Evolutionary conservation across 2,329 filamentous ascomycete species (phyloP).

Genomic region (Trichophyton rubrum): DNA sequence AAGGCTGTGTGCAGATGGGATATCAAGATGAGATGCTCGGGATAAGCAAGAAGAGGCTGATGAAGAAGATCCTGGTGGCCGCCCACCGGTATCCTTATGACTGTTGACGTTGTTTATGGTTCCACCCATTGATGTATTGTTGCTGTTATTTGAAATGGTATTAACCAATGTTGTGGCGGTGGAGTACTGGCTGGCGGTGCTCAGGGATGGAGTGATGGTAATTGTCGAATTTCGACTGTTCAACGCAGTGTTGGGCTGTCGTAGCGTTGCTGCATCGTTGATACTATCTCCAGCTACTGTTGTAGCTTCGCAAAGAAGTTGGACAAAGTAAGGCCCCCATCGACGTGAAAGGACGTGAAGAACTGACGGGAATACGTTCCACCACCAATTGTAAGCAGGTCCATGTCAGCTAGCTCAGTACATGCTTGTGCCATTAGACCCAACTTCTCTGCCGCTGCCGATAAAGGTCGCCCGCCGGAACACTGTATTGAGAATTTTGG

Average conservation of each 20-base stretch:
- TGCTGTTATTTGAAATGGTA: slow-evolving; percentile 17
- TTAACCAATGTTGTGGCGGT: slow-evolving; percentile 31
- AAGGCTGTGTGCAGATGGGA: slow-evolving; percentile 42
- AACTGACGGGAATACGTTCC: slow-evolving; percentile 92
- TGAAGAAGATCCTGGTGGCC: background rate
- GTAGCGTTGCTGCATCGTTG: slow-evolving; percentile 58
- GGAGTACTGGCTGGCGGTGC: slow-evolving; percentile 31
- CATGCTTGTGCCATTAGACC: slow-evolving; percentile 67
- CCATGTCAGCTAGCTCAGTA: slow-evolving; percentile 91
- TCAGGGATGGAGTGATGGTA: slow-evolving; percentile 59
- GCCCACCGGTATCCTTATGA: background rate
- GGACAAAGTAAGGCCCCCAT: slow-evolving; percentile 94
- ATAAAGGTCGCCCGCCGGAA: slow-evolving; percentile 64
- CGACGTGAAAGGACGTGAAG: slow-evolving; percentile 67
- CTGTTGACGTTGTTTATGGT: slow-evolving; percentile 11
- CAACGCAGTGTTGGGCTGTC: slow-evolving; percentile 46
- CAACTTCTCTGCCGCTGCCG: slow-evolving; percentile 67
- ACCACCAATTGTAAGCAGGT: slow-evolving; percentile 80
- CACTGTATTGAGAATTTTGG: slow-evolving; percentile 40
- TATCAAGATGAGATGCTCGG: slow-evolving; percentile 32
- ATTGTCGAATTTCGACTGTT: slow-evolving; percentile 65
- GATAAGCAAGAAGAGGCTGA: background rate
- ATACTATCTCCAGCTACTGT: slow-evolving; percentile 58
- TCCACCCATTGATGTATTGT: slow-evolving; percentile 7
- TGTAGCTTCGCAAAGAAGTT: slow-evolving; percentile 68